A percentile compares a stretch with the other conserved stretches of the same genome.
Evolutionary conservation across 2,329 filamentous ascomycete species (phyloP).

Genomic region (Curvularia sp.): DNA sequence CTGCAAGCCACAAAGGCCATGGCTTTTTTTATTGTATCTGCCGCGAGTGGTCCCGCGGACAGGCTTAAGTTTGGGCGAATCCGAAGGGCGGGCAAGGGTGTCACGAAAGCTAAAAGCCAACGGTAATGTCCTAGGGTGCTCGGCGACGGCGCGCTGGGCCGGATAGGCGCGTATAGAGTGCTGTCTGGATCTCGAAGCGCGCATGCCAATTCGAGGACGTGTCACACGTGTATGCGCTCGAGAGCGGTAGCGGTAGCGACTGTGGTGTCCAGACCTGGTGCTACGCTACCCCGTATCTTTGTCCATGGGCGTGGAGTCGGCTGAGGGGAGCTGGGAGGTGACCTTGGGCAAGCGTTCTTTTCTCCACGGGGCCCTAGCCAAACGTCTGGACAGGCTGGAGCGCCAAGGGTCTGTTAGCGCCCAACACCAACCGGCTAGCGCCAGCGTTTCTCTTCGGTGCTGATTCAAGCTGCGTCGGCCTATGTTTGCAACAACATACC

Average conservation of each 20-base stretch:
- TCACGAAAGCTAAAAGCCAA: constrained; percentile 6
- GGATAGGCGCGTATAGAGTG: constrained; percentile 7
- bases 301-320: not conserved
- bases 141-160: constrained; percentile 16
- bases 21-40: constrained; percentile 10
- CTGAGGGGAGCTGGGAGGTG: not conserved
- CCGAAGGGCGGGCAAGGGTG: constrained; percentile 2
- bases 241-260: not conserved
- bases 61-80: constrained; percentile 5
- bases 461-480: constrained; percentile 7
- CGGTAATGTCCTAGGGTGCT: constrained; percentile 10
- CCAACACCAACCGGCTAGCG: constrained; percentile 1
- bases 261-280: not conserved
- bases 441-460: not conserved
- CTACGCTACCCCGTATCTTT: not conserved
- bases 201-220: not conserved
- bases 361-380: constrained; percentile 14
- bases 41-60: constrained; percentile 8
- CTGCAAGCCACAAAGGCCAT: constrained; percentile 23
- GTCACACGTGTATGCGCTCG: not conserved
- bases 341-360: constrained; percentile 5
- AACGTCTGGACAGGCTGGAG: constrained; percentile 5
- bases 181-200: constrained; percentile 5
- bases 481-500: constrained; percentile 2
- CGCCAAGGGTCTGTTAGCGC: constrained; percentile 8